These are phyloP conservation scores for Isabelozyma pseudorhagii DNA, from an alignment of 805 yeast genomes.

Conservation along the genomic window DNA sequence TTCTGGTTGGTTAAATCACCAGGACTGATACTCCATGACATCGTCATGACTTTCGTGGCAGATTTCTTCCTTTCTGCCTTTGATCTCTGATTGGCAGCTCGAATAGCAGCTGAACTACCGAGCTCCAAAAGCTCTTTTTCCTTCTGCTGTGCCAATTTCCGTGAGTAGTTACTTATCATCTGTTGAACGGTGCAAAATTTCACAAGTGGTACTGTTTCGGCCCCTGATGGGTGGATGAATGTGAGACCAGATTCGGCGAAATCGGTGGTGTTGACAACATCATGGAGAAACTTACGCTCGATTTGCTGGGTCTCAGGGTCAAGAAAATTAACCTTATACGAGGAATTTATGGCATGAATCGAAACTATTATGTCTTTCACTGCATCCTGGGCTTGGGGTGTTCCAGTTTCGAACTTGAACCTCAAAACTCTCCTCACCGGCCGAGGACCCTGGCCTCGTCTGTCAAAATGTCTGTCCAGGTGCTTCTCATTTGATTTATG, in stretches of 20 bases:
- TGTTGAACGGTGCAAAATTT: constrained; percentile 21
- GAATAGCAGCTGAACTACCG: constrained; percentile 32
- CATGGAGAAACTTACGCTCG: constrained; percentile 20
- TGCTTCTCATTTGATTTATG: too few species aligned
- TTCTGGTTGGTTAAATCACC: constrained; percentile 39
- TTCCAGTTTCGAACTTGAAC: constrained; percentile 22
- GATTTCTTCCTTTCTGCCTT: constrained; percentile 35
- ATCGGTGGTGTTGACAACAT: constrained; percentile 28
- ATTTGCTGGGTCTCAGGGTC: constrained; percentile 21
- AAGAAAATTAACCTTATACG: constrained; percentile 23
- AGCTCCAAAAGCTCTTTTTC: constrained; percentile 27
- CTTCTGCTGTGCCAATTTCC: constrained; percentile 27
- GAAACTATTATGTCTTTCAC: constrained; percentile 19
- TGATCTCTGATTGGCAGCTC: constrained; percentile 22
- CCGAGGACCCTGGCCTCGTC: not conserved
- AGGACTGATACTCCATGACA: constrained; percentile 37
- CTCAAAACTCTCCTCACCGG: constrained; percentile 5
- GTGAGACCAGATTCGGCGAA: constrained; percentile 21
- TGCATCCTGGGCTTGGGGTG: constrained; percentile 25
- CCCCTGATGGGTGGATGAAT: constrained; percentile 14
- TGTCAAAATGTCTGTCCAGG: not conserved
- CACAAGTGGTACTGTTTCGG: constrained; percentile 22
- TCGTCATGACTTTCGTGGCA: constrained; percentile 26
- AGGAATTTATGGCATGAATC: constrained; percentile 13
- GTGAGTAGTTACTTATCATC: constrained; percentile 31